Evolutionary conservation across 2,329 filamentous ascomycete species (phyloP).

Genomic region (Alternaria dauci): DNA sequence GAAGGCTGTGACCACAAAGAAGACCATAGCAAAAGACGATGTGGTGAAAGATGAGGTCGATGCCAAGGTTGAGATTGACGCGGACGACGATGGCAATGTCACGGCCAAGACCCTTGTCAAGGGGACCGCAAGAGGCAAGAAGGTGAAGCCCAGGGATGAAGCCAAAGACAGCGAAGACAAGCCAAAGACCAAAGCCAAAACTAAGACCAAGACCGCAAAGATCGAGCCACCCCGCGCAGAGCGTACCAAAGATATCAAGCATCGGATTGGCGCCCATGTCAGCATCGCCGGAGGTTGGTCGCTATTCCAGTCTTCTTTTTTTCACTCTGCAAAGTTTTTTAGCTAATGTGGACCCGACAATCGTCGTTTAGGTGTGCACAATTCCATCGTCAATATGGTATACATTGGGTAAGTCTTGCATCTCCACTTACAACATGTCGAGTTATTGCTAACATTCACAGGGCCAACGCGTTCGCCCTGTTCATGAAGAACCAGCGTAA

Average conservation of each 20-base stretch:
- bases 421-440: not conserved
- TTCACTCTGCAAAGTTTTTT: constrained; percentile 1
- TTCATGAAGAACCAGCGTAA: constrained; percentile 97
- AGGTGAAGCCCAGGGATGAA: constrained; percentile 3
- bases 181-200: constrained; percentile 40
- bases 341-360: constrained; percentile 29
- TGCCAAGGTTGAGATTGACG: not conserved
- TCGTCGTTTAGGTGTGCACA: constrained; percentile 76
- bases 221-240: constrained; percentile 71
- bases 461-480: constrained; percentile 90
- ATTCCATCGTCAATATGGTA: constrained; percentile 78
- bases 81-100: constrained; percentile 17
- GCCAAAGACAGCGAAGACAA: constrained; percentile 3
- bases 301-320: not conserved
- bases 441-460: constrained; percentile 41
- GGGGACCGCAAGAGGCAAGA: constrained; percentile 2
- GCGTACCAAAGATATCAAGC: constrained; percentile 75
- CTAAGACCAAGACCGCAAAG: constrained; percentile 54
- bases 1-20: constrained; percentile 3
- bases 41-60: not conserved
- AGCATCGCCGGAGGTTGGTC: constrained; percentile 83
- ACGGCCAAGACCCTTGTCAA: not conserved
- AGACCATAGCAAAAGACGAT: not conserved
- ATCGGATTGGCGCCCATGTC: constrained; percentile 93
- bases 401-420: constrained; percentile 68